Conservation (phyloP, 805 yeast species). For the Metschnikowia gelsemii region DNA sequence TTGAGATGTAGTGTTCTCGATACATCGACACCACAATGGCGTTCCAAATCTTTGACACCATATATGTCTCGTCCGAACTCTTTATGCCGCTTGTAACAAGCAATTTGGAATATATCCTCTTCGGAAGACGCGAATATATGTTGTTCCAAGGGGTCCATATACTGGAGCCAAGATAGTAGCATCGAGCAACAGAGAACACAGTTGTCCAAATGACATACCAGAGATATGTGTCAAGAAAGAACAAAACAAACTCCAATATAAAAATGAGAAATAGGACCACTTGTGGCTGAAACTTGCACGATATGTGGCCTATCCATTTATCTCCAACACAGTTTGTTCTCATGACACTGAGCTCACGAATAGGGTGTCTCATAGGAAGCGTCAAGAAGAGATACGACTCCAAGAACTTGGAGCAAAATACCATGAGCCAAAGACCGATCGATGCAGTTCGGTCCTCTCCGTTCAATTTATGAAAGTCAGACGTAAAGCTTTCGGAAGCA, state of each 20-base stretch:
- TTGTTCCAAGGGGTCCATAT: conserved; percentile 91
- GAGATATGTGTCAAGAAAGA: conserved; percentile 76
- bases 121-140: conserved; percentile 71
- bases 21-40: conserved; percentile 81
- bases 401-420: conserved; percentile 63
- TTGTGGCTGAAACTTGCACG: conserved; percentile 58
- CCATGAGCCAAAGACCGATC: conserved; percentile 64
- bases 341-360: conserved; percentile 63
- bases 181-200: conserved; percentile 64
- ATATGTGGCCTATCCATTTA: conserved; percentile 45
- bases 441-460: conserved; percentile 62
- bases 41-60: conserved; percentile 73
- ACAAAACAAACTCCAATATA: conserved; percentile 63
- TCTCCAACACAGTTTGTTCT: conserved; percentile 64
- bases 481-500: conserved; percentile 47
- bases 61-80: conserved; percentile 39
- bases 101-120: conserved; percentile 70
- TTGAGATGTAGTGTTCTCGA: conserved; percentile 71
- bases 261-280: conserved; percentile 54
- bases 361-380: conserved; percentile 78
- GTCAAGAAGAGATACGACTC: conserved; percentile 94
- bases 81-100: conserved; percentile 29
- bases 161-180: conserved; percentile 74
- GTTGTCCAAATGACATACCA: conserved; percentile 88
- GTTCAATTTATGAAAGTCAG: conserved; percentile 51